phyloP scores from a whole-genome alignment of 805 yeast species.

The Pichia heedii region DNA sequence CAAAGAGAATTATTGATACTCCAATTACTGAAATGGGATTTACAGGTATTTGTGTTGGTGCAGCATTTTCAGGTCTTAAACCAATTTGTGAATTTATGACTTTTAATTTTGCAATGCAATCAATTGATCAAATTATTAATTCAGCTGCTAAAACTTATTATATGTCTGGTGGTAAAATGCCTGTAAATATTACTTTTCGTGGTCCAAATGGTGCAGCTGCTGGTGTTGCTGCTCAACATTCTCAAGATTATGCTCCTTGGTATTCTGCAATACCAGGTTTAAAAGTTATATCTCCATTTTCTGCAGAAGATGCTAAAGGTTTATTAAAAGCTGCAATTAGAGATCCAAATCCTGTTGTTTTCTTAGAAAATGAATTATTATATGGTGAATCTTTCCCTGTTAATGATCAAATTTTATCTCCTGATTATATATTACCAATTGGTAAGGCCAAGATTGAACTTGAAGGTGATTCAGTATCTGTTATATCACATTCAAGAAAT shows the following conservation, averaged over 20 bases:
- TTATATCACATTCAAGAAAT: slow-evolving; percentile 89
- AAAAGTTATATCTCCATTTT: slow-evolving; percentile 91
- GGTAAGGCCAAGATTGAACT: slow-evolving; percentile 94
- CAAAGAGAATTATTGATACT: slow-evolving; percentile 86
- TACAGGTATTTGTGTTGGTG: slow-evolving; percentile 91
- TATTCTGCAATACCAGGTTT: slow-evolving; percentile 97
- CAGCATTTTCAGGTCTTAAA: slow-evolving; percentile 91
- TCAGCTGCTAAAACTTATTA: slow-evolving; percentile 98
- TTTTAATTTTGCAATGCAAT: slow-evolving; percentile 98
- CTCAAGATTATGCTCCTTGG: slow-evolving; percentile 97
- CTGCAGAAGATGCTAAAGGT: slow-evolving; percentile 95
- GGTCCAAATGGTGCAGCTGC: slow-evolving; percentile 99
- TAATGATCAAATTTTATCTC: slow-evolving; percentile 77
- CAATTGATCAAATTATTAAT: slow-evolving; percentile 96
- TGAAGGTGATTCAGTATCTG: slow-evolving; percentile 83
- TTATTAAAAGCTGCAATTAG: slow-evolving; percentile 92
- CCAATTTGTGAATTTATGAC: slow-evolving; percentile 99
- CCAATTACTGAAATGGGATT: slow-evolving; percentile 99
- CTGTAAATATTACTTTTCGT: slow-evolving; percentile 94
- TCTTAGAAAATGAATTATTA: slow-evolving; percentile 90
- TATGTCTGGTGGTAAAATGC: slow-evolving; percentile 99
- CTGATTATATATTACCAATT: slow-evolving; percentile 87
- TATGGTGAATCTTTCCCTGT: slow-evolving; percentile 90
- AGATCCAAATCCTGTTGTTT: slow-evolving; percentile 96
- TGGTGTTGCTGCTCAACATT: slow-evolving; percentile 99